Base-by-base conservation (phyloP, 371 early-diverging fungal genomes). In the Capillidium heterosporum region DNA sequence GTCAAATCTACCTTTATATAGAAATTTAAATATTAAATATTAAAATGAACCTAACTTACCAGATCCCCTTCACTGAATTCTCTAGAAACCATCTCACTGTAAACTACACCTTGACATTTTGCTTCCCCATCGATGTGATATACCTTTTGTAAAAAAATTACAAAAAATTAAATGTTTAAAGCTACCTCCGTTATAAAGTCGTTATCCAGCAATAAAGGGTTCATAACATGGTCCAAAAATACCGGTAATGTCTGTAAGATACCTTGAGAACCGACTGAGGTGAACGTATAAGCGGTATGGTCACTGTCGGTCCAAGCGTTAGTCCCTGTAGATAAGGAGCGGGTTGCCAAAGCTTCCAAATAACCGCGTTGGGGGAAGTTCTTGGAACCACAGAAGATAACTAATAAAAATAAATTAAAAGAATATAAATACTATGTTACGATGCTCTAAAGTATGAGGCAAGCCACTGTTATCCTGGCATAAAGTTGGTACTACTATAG, bases 371-470 rank as follows among this genome's bases (percentile, higher is more conserved):
- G 60, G 24, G 78, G 81, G 48, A 66, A 72, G 51, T 65, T 61
- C 62, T 67, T 57, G 7, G 82, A 81, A 8, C 87, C 86, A 60
- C 82, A 83, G 46, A 87, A 87, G 0, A 86, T 67, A 58, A 85
- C 71, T 65, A 67, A 61, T 43, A n/a, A 23, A 31, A 40, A 32
- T 13, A 21, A 11, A 8, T 3, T 26, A 51, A 19, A 23, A 27
- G 21, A 32, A 32, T 26, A 27, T 32, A 26, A 23, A 43, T 21
- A 35, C 4, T 1, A 1, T 10, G 48, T 32, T 63, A 75, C 69
- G 57, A 57, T 83, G 80, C 60, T 87, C 87, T 17, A 88, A 71
- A 0, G 87, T 87, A 60, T 88, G 88, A 3, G 87, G 79, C 17
- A 82, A 70, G 4, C 88, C 88, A 43, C 68, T 67, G 58, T 83